Evolutionary conservation across 768 basidiomycete genomes (phyloP), one percentile per base, ranked within the genome.

Genomic region (Psilocybe cubensis): DNA sequence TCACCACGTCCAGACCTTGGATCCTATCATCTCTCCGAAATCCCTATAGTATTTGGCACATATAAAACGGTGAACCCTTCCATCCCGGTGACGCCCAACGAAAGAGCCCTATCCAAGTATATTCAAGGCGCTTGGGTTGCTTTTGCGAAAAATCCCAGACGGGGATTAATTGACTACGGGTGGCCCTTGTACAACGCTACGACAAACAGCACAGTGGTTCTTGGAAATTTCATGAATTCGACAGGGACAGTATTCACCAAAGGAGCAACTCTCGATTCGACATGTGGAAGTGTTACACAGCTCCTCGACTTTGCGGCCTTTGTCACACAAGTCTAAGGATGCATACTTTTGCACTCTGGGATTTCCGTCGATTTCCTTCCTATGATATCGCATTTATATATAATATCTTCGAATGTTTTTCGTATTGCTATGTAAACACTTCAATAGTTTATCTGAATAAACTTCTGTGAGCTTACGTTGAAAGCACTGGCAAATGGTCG

Each of bases 61-160:
- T 73, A 69, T 60, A 67, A 66, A 48, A 48, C 56, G 35, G 72
- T 66, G 38, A 66, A n/a, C n/a, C n/a, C 67, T 2, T 44, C 59
- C 17, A 52, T 66, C 28, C 58, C 61, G 31, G 63, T 61, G 24
- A 68, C 66, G 12, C 48, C 60, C 8, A 58, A 29, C 8, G 69
- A 69, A 49, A 66, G 70, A 52, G n/a, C n/a, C n/a, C n/a, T n/a
- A n/a, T n/a, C n/a, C n/a, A n/a, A n/a, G n/a, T n/a, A n/a, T n/a
- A n/a, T 76, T 1, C 76, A 78, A 56, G 59, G 62, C 5, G 76
- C 74, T 0, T 79, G 78, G 77, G 75, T 77, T 1, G 68, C 73
- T 6, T 79, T 79, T 52, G 76, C 76, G 11, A 68, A 71, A 12
- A 67, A 77, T 59, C 74, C 77, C 11, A 27, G 46, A 0, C 23